Evolutionary conservation across 805 yeast species (phyloP), one percentile per base, ranked within the genome.

Genomic region (Sugiyamaella mastotermitis): DNA sequence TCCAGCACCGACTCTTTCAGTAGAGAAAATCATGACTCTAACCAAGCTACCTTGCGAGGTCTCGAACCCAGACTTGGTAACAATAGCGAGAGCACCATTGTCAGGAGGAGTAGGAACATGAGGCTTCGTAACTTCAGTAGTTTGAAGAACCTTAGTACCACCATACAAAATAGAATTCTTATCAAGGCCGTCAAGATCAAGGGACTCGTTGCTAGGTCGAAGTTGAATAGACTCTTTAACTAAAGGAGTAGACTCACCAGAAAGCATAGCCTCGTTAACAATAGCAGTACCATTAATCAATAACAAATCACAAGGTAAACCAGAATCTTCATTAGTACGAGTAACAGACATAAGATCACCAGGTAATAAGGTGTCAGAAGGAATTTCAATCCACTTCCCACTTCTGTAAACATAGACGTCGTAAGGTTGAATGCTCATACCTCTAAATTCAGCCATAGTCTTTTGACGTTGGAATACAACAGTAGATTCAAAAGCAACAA

Each of bases 211-310:
- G 22, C 68, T 64, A 19, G 94, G 94, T 64, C 98, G 83, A 50
- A 84, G 74, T 48, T 76, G 78, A 48, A 88, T 76, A 2, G 95
- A 83, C 63, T 92, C 98, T 57, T 92, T 92, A 57, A 92, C 76
- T 51, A 92, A 69, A 5, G 98, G 98, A 31, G 98, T 92, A 4
- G 97, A 87, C 66, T 92, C 98, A 60, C 98, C 98, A 4, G 96
- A 85, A 40, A 92, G 78, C 98, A 92, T 92, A 17, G 98, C 98
- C 70, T 92, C 98, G 58, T 92, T 92, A 32, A 92, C 94, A 56
- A 92, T 92, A 49, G 94, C 92, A 14, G 95, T 73, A 37, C 98
- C 98, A 52, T 81, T 88, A 36, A 85, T 61, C 32, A 92, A 69
- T 25, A 92, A 62, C 63, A 92, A 64, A 62, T 92, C 98, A 68